phyloP scores from a whole-genome alignment of 2,329 filamentous ascomycete species.

The Aspergillus alliaceus region DNA sequence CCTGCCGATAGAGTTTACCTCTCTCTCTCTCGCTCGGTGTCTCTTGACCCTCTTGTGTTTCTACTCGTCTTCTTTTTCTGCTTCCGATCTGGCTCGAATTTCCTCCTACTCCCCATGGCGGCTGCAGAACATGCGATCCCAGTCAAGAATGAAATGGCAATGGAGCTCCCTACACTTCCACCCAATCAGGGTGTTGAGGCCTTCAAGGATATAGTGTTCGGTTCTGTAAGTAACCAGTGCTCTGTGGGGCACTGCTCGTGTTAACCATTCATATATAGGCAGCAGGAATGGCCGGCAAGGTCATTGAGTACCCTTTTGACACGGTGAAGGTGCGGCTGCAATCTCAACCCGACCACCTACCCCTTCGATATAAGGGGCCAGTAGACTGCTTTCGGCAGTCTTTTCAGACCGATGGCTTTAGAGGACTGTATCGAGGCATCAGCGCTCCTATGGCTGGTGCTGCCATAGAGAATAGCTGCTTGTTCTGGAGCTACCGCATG shows the following conservation, averaged over 20 bases:
- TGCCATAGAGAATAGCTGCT: slow-evolving; percentile 84
- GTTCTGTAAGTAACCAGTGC: slow-evolving; percentile 63
- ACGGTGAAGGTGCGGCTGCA: slow-evolving; percentile 97
- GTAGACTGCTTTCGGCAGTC: slow-evolving; percentile 92
- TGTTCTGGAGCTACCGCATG: slow-evolving; percentile 88
- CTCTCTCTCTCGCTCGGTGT: slow-evolving; percentile 1
- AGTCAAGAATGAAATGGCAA: slow-evolving; percentile 39
- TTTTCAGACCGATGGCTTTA: slow-evolving; percentile 72
- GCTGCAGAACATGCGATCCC: slow-evolving; percentile 38
- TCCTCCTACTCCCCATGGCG: slow-evolving; percentile 33
- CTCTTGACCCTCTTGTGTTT: too few relatives aligned
- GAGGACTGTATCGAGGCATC: slow-evolving; percentile 86
- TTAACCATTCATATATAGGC: slow-evolving; percentile 47
- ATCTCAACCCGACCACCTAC: slow-evolving; percentile 84
- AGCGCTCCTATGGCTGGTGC: slow-evolving; percentile 87
- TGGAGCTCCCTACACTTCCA: slow-evolving; percentile 41
- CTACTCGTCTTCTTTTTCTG: slow-evolving; percentile 5
- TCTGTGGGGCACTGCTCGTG: not conserved
- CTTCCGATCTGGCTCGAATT: not conserved
- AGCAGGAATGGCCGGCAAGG: slow-evolving; percentile 87
- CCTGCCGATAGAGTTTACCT: slow-evolving; percentile 21
- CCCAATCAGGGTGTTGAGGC: slow-evolving; percentile 62
- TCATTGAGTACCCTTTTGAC: slow-evolving; percentile 98
- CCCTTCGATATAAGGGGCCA: slow-evolving; percentile 79
- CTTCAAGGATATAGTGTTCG: slow-evolving; percentile 82